Evolutionary conservation across 331 rosid species (phyloP), one percentile per base, ranked within the genome.

Genomic region (Rosa hybrid): DNA sequence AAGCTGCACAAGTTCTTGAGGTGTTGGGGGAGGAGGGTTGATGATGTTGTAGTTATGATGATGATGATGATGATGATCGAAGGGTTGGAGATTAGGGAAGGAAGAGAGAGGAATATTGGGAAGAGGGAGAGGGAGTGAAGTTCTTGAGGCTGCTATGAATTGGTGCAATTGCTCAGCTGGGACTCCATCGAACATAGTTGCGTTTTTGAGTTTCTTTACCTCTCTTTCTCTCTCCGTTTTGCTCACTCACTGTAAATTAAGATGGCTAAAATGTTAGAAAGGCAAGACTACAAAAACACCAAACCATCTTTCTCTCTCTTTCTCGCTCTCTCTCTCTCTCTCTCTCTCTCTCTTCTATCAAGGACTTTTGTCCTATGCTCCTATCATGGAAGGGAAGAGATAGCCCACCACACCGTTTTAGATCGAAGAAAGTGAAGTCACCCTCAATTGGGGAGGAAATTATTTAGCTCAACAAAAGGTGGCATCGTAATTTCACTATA

Each of bases 111-210:
- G 73, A 83, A 80, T 41, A 10, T 72, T 68, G 64, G 93, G 92
- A 79, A 89, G 53, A 74, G 92, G 84, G 68, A 88, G 86, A 78
- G 87, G 92, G 70, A 82, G 92, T 51, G 94, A 70, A 30, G 84
- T 79, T 75, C 89, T 89, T 71, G 97, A 89, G 50, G 94, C 78
- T 72, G 76, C 84, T 80, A 91, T 89, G 95, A 94, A 90, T 81
- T 92, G 97, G 88, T 90, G 97, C 87, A 92, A 85, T 78, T 92
- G 98, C 38, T 94, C 87, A 77, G 77, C 92, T 51, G 97, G 88
- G 38, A 86, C 91, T 89, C 94, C 99, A 89, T 95, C 90, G 63
- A 91, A 93, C 98, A 93, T 95, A 84, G 82, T 89, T 88, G 77
- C 57, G 50, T 74, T 74, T 64, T 64, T 20, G 38, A 64, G 57